These are phyloP conservation scores for Auriscalpium vulgare DNA, from an alignment of 768 basidiomycete species.

Conservation along the genomic window DNA sequence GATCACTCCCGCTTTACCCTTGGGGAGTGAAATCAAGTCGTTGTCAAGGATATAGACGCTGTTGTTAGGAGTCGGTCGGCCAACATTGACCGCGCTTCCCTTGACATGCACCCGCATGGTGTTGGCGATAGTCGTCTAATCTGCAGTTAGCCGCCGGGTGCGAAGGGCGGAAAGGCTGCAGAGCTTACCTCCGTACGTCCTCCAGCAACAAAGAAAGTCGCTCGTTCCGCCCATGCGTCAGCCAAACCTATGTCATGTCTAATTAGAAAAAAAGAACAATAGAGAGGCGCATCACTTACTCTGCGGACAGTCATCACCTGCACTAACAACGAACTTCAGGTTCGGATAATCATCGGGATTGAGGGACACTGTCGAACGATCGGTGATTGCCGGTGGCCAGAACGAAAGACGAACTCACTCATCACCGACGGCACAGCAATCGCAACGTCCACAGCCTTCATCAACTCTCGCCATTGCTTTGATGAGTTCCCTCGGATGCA, in stretches of 20 bases:
- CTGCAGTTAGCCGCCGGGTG: background rate
- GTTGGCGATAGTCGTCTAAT: conserved; percentile 48
- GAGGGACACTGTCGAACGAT: conserved; percentile 27
- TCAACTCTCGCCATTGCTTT: conserved; percentile 40
- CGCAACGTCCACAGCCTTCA: conserved; percentile 43
- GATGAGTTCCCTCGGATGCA: conserved; percentile 44
- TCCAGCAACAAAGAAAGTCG: conserved; percentile 44
- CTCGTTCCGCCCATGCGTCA: conserved; percentile 37
- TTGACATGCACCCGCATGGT: conserved; percentile 41
- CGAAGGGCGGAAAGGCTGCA: background rate
- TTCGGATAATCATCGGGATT: conserved; percentile 46
- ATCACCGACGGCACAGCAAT: conserved; percentile 49
- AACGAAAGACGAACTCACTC: conserved; percentile 13
- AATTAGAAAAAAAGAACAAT: background rate
- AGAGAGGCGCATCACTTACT: conserved; percentile 21
- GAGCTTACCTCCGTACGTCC: conserved; percentile 45
- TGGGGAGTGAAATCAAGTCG: conserved; percentile 23
- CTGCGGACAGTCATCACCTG: conserved; percentile 51
- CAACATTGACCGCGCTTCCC: conserved; percentile 37
- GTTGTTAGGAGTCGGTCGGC: conserved; percentile 48
- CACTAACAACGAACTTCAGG: conserved; percentile 45
- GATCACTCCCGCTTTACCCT: conserved; percentile 37
- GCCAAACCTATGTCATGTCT: conserved; percentile 23
- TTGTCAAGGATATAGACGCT: conserved; percentile 32
- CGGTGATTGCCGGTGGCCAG: background rate